Evolutionary conservation across 2,329 filamentous ascomycete species (phyloP), one percentile per base, ranked within the genome.

Genomic region (Microdochium bolleyi): DNA sequence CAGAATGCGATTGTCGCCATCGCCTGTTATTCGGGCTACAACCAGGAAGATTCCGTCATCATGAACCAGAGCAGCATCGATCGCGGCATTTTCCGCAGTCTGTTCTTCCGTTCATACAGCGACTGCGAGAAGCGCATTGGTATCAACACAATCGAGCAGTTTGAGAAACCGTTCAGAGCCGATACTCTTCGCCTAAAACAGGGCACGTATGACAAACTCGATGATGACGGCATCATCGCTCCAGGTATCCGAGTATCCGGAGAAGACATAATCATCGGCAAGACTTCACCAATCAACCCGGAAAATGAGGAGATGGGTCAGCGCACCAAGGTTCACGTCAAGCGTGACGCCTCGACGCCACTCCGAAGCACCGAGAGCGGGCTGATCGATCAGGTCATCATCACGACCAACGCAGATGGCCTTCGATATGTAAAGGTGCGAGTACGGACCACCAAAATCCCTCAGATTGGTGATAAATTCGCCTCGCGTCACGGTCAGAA

Each of bases 31-130:
- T 96, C 92, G 52, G 94, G 94, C 55, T 99, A 99, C 77, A 99
- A 99, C 72, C 95, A 99, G 70, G 94, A 99, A 90, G 94, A 99
- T 84, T 99, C 94, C 60, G 92, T 99, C 60, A 96, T 99, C 64
- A 97, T 99, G 94, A 99, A 99, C 71, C 94, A 99, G 75, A 96
- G 91, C 74, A 96, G 91, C 71, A 97, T 99, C 64, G 94, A 99
- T 70, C 88, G 94, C 65, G 94, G 94, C 57, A 79, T 99, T 3
- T 99, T 99, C 85, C 84, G 95, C 64, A 96, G 91, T 80, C 74
- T 99, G 52, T 99, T 97, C 77, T 99, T 96, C 82, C 86, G 95
- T 61, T 91, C 92, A 11, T 99, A 99, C 72, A 95, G 91, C 30
- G 94, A 99, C 65, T 90, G 91, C 59, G 94, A 99, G 74, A 97